Percentiles rank a stretch among this genome's conserved stretches.
These are phyloP conservation scores for Tympanopsis confertula DNA, from an alignment of 2,329 filamentous ascomycete species.

Conservation along the genomic window DNA sequence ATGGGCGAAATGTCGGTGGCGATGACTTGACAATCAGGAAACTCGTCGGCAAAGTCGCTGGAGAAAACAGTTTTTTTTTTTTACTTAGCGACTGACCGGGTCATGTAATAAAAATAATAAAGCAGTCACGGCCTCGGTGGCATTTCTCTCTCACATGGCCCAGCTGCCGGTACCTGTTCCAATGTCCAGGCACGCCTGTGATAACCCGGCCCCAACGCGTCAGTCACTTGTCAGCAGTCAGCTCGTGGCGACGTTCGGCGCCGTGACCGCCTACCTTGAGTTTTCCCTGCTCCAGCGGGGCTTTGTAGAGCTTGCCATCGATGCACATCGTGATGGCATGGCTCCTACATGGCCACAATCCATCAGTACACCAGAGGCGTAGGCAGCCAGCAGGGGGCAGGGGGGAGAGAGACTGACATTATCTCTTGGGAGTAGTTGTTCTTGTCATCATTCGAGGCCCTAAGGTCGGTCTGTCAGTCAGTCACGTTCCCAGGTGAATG, in stretches of 20 bases:
- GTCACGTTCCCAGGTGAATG: background rate
- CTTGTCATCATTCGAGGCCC: background rate
- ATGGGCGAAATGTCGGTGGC: constrained; percentile 5
- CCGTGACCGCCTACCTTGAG: background rate
- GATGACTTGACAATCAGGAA: constrained; percentile 1
- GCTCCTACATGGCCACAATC: constrained; percentile 3
- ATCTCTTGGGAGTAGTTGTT: background rate
- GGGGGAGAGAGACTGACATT: background rate
- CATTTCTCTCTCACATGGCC: constrained; percentile 7
- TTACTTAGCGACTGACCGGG: background rate
- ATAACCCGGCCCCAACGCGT: background rate
- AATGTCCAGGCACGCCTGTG: constrained; percentile 8
- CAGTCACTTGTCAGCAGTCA: background rate
- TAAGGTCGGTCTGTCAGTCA: background rate
- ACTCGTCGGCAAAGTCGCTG: constrained; percentile 4
- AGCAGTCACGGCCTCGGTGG: background rate
- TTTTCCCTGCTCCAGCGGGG: constrained; percentile 5
- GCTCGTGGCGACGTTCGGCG: background rate
- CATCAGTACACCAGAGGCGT: background rate
- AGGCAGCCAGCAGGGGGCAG: background rate
- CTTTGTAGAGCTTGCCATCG: constrained; percentile 6
- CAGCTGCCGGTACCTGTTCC: constrained; percentile 11
- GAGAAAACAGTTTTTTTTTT: background rate
- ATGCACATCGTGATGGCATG: constrained; percentile 4
- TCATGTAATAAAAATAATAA: background rate